These are phyloP conservation scores for Artemisia princeps DNA, from an alignment of 140 eudicot genomes.

Conservation along the genomic window DNA sequence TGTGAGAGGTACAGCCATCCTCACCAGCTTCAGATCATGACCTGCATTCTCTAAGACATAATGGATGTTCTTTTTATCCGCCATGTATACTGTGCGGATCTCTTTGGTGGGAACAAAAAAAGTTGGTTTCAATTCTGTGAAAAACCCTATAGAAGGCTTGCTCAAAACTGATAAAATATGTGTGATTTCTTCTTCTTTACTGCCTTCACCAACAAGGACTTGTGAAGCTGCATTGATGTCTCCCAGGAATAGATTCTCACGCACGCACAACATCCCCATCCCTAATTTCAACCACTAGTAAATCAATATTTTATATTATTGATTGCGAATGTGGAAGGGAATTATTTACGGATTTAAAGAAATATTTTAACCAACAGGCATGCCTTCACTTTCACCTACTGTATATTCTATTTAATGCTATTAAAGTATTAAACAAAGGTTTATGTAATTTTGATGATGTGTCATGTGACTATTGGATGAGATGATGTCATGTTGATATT, in stretches of 20 bases:
- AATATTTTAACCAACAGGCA: too few species aligned
- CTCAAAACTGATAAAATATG: constrained; percentile 84
- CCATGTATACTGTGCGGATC: constrained; percentile 56
- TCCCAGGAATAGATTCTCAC: constrained; percentile 67
- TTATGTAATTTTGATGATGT: too few species aligned
- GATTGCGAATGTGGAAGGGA: too few species aligned
- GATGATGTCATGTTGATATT: too few species aligned
- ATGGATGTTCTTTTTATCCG: constrained; percentile 3
- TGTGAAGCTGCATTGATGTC: constrained; percentile 77
- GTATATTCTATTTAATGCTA: too few species aligned
- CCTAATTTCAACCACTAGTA: too few species aligned
- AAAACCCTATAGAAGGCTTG: constrained; percentile 70
- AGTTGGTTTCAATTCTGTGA: constrained; percentile 73
- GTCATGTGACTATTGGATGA: too few species aligned
- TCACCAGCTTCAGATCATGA: constrained; percentile 65
- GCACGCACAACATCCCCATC: constrained; percentile 63
- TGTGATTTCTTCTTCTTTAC: constrained; percentile 39
- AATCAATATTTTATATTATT: too few species aligned
- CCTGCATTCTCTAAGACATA: constrained; percentile 85
- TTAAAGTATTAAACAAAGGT: too few species aligned
- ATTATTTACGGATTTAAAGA: too few species aligned
- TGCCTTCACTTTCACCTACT: too few species aligned
- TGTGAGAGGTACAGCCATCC: constrained; percentile 88
- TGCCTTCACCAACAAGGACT: constrained; percentile 52
- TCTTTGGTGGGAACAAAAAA: constrained; percentile 60